Conservation (phyloP, 2,329 filamentous ascomycete species). For the Dactylella cylindrospora region DNA sequence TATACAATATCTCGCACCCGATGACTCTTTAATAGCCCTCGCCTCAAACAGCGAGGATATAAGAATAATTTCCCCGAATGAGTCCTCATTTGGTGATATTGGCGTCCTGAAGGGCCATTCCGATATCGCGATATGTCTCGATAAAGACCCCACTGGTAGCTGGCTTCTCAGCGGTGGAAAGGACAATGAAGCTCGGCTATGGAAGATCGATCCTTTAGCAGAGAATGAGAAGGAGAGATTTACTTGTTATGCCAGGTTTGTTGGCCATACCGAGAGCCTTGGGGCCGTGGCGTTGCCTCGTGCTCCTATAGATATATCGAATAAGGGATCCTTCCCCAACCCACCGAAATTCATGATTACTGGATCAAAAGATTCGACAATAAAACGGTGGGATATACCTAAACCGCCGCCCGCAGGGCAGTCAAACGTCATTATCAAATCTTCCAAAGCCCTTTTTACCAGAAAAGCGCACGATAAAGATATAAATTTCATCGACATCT, state of each 20-base stretch:
- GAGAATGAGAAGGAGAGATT: constrained; percentile 65
- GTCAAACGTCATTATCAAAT: constrained; percentile 49
- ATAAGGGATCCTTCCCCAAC: constrained; percentile 69
- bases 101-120: constrained; percentile 84
- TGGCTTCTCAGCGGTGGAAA: constrained; percentile 97
- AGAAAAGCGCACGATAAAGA: constrained; percentile 98
- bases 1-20: constrained; percentile 77
- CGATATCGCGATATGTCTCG: constrained; percentile 92
- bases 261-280: constrained; percentile 89
- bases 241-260: constrained; percentile 77
- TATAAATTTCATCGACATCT: constrained; percentile 90
- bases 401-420: constrained; percentile 54
- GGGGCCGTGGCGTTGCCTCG: constrained; percentile 84
- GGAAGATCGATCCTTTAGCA: constrained; percentile 72
- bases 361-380: constrained; percentile 89
- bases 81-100: constrained; percentile 73
- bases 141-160: constrained; percentile 93
- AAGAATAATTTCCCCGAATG: constrained; percentile 72
- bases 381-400: constrained; percentile 89
- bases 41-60: constrained; percentile 96
- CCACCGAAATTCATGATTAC: constrained; percentile 84
- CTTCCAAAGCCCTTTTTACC: constrained; percentile 71
- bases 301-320: constrained; percentile 67
- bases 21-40: constrained; percentile 79
- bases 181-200: constrained; percentile 89